Evolutionary conservation across 768 basidiomycete genomes (phyloP).

Genomic region (Termitomyces sp.): DNA sequence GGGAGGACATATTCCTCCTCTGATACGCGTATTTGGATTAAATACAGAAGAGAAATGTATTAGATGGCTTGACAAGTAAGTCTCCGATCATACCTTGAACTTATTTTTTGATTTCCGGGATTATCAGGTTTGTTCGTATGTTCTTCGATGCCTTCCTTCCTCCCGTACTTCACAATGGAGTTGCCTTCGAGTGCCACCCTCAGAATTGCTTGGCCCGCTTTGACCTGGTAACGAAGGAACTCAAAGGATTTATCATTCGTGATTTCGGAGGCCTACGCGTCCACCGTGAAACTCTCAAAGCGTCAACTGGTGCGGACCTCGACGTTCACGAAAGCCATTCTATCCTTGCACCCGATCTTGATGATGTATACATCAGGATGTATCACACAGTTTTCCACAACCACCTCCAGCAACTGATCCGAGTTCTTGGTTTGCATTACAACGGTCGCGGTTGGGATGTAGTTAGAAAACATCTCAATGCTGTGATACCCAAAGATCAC

Average conservation of each 20-base stretch:
- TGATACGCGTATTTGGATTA: constrained; percentile 44
- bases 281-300: constrained; percentile 42
- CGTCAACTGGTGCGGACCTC: constrained; percentile 43
- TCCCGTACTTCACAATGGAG: constrained; percentile 45
- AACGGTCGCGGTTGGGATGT: constrained; percentile 48
- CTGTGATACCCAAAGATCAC: constrained; percentile 40
- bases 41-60: constrained; percentile 44
- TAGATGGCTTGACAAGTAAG: constrained; percentile 44
- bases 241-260: constrained; percentile 50
- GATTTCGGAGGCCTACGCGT: constrained; percentile 55
- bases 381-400: constrained; percentile 57
- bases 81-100: not conserved
- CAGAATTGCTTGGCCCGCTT: constrained; percentile 57
- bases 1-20: constrained; percentile 38
- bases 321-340: constrained; percentile 43
- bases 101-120: constrained; percentile 1
- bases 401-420: constrained; percentile 53
- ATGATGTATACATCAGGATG: constrained; percentile 52
- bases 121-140: constrained; percentile 37
- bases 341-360: constrained; percentile 42
- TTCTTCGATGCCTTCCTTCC: constrained; percentile 54
- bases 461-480: constrained; percentile 37
- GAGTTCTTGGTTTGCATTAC: constrained; percentile 52
- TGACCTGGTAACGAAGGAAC: constrained; percentile 38
- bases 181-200: constrained; percentile 55